Base-by-base conservation (phyloP, 768 basidiomycete genomes). In the Pholiota molesta region DNA sequence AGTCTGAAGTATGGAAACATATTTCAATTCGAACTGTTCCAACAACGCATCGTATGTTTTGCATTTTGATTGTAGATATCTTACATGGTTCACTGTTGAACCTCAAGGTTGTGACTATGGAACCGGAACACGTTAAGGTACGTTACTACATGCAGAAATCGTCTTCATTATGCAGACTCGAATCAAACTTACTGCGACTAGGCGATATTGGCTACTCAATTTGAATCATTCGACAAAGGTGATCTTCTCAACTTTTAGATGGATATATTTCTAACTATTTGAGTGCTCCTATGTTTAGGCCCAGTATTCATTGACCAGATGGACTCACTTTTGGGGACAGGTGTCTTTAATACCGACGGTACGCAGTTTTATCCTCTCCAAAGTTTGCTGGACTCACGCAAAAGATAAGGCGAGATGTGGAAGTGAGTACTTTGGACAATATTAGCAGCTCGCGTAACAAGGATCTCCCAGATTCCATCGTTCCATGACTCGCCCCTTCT, bases 401-500 rank as follows among this genome's bases (percentile, higher is more conserved):
- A 35, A 14, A 21, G 28, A 57, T 3, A 49, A 87, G 87, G 87
- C n/a, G 85, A 88, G 0, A 78, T 84, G 72, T 91, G 90, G 90
- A 91, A 86, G 86, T 88, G 66, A 62, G 81, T 52, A 4, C 4
- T 14, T 33, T 17, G n/a, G 57, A 11, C 8, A 51, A 7, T 52
- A 47, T 14, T 26, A 35, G n/a, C 21, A 17, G 33, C 40, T 28
- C 44, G 13, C 35, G 19, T 52, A 14, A 23, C n/a, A 44, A 21
- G 52, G 2, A 44, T 42, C 31, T 21, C 8, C 17, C 51, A 71
- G 88, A 68, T 83, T 88, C 66, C 88, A 90, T 69, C 84, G 89
- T 10, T 67, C 79, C 3, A 87, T 91, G 77, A 86, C 87, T 0
- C 83, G 90, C 0, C 89, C 89, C 0, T 90, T 91, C 77, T 91